A percentile compares a stretch with the other conserved stretches of the same genome.
These are phyloP conservation scores for Candida palmyrensis DNA, from an alignment of 805 yeast species.

Conservation along the genomic window DNA sequence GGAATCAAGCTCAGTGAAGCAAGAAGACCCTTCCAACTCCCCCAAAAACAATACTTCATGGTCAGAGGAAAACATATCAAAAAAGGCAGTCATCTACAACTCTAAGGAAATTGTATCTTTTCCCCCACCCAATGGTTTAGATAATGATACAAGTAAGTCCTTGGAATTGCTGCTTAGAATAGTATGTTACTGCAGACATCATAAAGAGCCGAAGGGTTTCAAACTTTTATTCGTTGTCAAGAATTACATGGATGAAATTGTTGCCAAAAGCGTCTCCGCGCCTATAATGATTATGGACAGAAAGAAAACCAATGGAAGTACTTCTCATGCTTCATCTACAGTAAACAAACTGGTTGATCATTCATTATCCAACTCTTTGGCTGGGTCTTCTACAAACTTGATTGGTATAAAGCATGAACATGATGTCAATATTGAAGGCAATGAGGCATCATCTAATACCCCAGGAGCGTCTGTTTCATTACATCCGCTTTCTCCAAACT, in stretches of 20 bases:
- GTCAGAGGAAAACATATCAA: constrained; percentile 70
- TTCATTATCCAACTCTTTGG: constrained; percentile 1
- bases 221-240: constrained; percentile 63
- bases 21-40: not conserved
- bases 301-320: constrained; percentile 55
- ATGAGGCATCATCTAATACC: no score
- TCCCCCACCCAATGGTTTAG: constrained; percentile 52
- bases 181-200: constrained; percentile 96
- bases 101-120: constrained; percentile 81
- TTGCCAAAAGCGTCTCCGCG: constrained; percentile 68
- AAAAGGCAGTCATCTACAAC: constrained; percentile 85
- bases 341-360: not conserved
- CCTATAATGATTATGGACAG: constrained; percentile 92
- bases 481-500: constrained; percentile 55
- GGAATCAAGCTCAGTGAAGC: constrained; percentile 5
- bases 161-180: constrained; percentile 64
- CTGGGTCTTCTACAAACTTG: not conserved
- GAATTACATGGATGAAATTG: constrained; percentile 52
- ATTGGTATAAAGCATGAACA: not conserved
- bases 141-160: constrained; percentile 26
- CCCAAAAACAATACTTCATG: constrained; percentile 53
- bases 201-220: constrained; percentile 83
- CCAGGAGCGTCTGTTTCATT: no score
- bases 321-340: constrained; percentile 3
- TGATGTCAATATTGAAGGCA: no score